A percentile compares a stretch with the other conserved stretches of the same genome.
Evolutionary conservation across 2,329 filamentous ascomycete genomes (phyloP).

Genomic region (Epichloe gansuensis): DNA sequence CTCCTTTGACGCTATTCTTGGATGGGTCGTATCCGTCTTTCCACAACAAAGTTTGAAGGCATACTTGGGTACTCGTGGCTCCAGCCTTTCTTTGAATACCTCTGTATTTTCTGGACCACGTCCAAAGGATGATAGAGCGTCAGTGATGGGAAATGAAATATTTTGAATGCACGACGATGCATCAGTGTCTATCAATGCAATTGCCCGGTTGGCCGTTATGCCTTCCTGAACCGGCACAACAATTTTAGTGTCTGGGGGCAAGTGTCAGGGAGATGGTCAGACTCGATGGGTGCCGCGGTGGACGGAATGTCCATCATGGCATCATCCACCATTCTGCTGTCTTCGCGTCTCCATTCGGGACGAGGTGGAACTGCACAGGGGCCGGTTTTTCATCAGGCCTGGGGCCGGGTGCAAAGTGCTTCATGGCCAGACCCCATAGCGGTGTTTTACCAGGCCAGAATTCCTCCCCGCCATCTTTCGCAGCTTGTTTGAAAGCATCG

Average conservation of each 20-base stretch:
- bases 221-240: conserved; percentile 23
- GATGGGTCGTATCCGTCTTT: conserved; percentile 52
- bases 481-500: conserved; percentile 41
- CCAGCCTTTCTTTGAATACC: conserved; percentile 47
- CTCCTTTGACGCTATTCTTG: conserved; percentile 40
- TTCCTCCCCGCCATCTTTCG: conserved; percentile 35
- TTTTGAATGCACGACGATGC: conserved; percentile 51
- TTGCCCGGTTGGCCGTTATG: conserved; percentile 26
- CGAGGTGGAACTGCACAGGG: neutral
- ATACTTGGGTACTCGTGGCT: conserved; percentile 67
- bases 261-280: conserved; percentile 23
- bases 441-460: conserved; percentile 40
- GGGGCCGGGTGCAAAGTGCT: conserved; percentile 39
- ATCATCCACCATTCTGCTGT: conserved; percentile 15
- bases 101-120: conserved; percentile 57
- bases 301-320: conserved; percentile 17
- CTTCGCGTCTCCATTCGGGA: conserved; percentile 14
- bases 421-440: conserved; percentile 46
- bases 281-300: conserved; percentile 17
- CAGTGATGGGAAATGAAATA: conserved; percentile 53
- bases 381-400: conserved; percentile 5
- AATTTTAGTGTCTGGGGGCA: conserved; percentile 24
- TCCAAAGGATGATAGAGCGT: conserved; percentile 65
- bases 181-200: conserved; percentile 57
- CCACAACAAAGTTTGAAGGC: conserved; percentile 72